Percentiles rank a stretch among this genome's conserved stretches.
phyloP scores from a whole-genome alignment of 2,329 filamentous ascomycete genomes.

The Exophiala xenobiotica region DNA sequence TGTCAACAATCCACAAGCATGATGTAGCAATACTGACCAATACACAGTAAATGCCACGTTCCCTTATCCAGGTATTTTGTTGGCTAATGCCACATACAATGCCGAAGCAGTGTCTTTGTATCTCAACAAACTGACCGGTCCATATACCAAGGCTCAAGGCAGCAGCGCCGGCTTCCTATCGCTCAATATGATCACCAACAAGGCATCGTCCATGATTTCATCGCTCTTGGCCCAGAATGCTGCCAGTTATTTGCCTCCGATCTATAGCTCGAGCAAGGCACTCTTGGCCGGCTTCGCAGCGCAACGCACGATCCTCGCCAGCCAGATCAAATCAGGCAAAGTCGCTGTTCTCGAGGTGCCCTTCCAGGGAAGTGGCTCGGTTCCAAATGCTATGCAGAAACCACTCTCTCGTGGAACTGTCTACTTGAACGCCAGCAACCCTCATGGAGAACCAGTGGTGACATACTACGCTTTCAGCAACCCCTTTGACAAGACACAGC shows the following conservation, averaged over 20 bases:
- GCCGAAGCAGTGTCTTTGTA: slow-evolving; percentile 20
- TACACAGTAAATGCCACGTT: slow-evolving; percentile 20
- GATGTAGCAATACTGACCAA: slow-evolving; percentile 33
- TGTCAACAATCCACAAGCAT: slow-evolving; percentile 33
- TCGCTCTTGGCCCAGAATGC: slow-evolving; percentile 6
- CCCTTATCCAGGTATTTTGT: slow-evolving; percentile 19
- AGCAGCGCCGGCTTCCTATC: slow-evolving; percentile 20
- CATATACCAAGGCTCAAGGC: slow-evolving; percentile 23
- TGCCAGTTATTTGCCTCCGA: slow-evolving; percentile 12
- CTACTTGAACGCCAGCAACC: slow-evolving; percentile 22
- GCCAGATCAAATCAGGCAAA: slow-evolving; percentile 11
- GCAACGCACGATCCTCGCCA: slow-evolving; percentile 19
- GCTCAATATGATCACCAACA: slow-evolving; percentile 19
- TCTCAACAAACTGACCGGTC: slow-evolving; percentile 20
- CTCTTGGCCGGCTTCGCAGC: slow-evolving; percentile 24
- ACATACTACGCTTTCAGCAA: slow-evolving; percentile 19
- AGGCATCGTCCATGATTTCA: slow-evolving; percentile 6
- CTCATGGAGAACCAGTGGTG: slow-evolving; percentile 20
- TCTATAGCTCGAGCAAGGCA: slow-evolving; percentile 8
- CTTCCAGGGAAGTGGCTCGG: slow-evolving; percentile 7
- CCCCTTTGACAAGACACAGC: slow-evolving; percentile 20
- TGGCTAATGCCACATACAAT: slow-evolving; percentile 23
- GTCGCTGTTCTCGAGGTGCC: slow-evolving; percentile 22
- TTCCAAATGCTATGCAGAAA: slow-evolving; percentile 25
- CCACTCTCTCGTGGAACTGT: slow-evolving; percentile 26